Conservation (phyloP, 2,329 filamentous ascomycete species). For the Phaeosphaeria sp. region DNA sequence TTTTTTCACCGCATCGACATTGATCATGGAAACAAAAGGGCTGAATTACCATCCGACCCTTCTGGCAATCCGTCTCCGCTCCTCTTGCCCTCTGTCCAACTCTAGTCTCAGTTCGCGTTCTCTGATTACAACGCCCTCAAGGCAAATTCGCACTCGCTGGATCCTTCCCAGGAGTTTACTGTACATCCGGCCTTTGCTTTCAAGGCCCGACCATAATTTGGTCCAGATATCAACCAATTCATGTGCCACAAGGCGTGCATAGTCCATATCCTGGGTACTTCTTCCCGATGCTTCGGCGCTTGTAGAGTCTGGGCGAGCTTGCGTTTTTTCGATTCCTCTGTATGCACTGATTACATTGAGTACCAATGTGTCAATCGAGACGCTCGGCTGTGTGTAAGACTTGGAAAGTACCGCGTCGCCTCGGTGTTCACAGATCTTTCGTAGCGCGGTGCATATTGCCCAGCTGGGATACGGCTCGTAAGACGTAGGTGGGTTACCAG, state of each 20-base stretch:
- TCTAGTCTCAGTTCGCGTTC: constrained; percentile 38
- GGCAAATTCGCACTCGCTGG: constrained; percentile 37
- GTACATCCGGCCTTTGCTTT: constrained; percentile 33
- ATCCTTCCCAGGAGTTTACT: constrained; percentile 37
- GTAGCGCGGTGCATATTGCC: constrained; percentile 45
- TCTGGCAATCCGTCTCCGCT: constrained; percentile 35
- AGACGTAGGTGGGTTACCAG: not conserved
- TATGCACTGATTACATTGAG: constrained; percentile 35
- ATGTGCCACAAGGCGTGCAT: constrained; percentile 1
- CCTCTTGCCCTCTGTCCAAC: constrained; percentile 40
- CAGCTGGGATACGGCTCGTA: constrained; percentile 19
- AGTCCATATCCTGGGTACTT: not conserved
- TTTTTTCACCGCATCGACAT: not conserved
- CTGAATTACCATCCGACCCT: constrained; percentile 27
- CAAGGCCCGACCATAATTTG: constrained; percentile 40
- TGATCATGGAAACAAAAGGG: not conserved
- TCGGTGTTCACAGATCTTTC: constrained; percentile 36
- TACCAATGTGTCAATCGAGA: constrained; percentile 39
- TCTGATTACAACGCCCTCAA: constrained; percentile 35
- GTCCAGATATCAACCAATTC: constrained; percentile 44
- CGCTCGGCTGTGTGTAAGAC: constrained; percentile 8
- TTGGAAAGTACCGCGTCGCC: constrained; percentile 18
- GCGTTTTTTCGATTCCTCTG: not conserved
- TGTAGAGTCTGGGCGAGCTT: not conserved
- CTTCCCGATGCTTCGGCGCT: not conserved